A percentile compares a stretch with the other conserved stretches of the same genome.
Evolutionary conservation across 2,329 filamentous ascomycete genomes (phyloP).

Genomic region (Dactylella cylindrospora): DNA sequence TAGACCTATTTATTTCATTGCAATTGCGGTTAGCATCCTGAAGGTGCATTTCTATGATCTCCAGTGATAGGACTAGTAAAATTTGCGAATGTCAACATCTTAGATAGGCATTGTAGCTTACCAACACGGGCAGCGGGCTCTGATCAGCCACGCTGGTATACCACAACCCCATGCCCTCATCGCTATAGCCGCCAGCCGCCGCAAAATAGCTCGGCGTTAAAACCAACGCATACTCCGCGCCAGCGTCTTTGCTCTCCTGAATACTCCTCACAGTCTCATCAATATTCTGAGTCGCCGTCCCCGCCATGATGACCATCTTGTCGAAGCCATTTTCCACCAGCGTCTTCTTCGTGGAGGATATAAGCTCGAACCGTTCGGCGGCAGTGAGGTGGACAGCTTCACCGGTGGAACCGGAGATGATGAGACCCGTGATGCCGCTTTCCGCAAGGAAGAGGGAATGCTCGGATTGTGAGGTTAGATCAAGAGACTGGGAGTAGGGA

Average conservation of each 20-base stretch:
- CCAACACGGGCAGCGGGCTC: conserved; percentile 63
- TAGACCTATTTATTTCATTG: conserved; percentile 52
- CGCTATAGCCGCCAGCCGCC: conserved; percentile 56
- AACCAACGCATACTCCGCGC: conserved; percentile 64
- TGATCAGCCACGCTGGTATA: conserved; percentile 63
- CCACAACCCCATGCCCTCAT: conserved; percentile 64
- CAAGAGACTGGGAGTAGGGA: conserved; percentile 58
- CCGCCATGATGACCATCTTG: conserved; percentile 64
- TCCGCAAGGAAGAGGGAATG: conserved; percentile 64
- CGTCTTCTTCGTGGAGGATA: conserved; percentile 60
- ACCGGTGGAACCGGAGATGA: conserved; percentile 66
- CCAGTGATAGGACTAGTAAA: background rate
- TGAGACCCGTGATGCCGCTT: conserved; percentile 63
- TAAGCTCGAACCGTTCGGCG: conserved; percentile 60
- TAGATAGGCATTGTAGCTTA: conserved; percentile 52
- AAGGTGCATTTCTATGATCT: no score
- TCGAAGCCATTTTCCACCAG: conserved; percentile 61
- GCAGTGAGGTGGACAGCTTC: conserved; percentile 65
- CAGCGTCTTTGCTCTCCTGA: conserved; percentile 55
- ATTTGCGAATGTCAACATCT: no score
- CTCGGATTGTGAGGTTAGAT: conserved; percentile 61
- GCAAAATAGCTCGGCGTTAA: conserved; percentile 69
- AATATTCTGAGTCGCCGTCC: conserved; percentile 64
- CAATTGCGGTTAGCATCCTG: background rate
- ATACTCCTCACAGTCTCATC: conserved; percentile 64